A percentile compares a stretch with the other conserved stretches of the same genome.
phyloP scores from a whole-genome alignment of 2,329 filamentous ascomycete genomes.

The Diaporthe sp. region DNA sequence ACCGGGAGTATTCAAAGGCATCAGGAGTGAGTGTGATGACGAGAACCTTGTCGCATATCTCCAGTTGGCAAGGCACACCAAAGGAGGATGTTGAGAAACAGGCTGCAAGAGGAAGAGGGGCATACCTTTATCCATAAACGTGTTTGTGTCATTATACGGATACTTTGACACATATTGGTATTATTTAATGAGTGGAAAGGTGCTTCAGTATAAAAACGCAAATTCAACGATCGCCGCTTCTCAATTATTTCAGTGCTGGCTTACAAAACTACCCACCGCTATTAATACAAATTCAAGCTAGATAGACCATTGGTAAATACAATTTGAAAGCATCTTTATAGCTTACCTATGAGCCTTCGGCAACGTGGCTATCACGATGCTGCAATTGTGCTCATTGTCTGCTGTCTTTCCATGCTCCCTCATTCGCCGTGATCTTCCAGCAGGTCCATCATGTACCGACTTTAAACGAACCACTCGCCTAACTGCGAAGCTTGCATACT shows the following conservation, averaged over 20 bases:
- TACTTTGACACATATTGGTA: background rate
- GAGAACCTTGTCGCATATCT: slow-evolving; percentile 38
- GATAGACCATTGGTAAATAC: background rate
- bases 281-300: background rate
- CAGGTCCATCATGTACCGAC: background rate
- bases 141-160: too few species aligned
- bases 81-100: slow-evolving; percentile 37
- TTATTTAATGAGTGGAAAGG: background rate
- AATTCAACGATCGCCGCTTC: too few species aligned
- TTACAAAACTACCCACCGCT: too few species aligned
- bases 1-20: slow-evolving; percentile 38
- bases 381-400: background rate
- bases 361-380: background rate
- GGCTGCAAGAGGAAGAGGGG: background rate
- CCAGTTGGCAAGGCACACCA: slow-evolving; percentile 16
- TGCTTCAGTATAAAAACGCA: too few species aligned
- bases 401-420: background rate
- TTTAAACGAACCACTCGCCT: background rate
- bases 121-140: slow-evolving; percentile 16
- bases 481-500: background rate
- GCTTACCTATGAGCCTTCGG: background rate
- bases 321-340: background rate
- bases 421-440: background rate
- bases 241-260: too few species aligned
- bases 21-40: slow-evolving; percentile 39